Percentiles rank a stretch among this genome's conserved stretches.
Evolutionary conservation across 768 basidiomycete genomes (phyloP).

Genomic region (Austroboletus eburneus): DNA sequence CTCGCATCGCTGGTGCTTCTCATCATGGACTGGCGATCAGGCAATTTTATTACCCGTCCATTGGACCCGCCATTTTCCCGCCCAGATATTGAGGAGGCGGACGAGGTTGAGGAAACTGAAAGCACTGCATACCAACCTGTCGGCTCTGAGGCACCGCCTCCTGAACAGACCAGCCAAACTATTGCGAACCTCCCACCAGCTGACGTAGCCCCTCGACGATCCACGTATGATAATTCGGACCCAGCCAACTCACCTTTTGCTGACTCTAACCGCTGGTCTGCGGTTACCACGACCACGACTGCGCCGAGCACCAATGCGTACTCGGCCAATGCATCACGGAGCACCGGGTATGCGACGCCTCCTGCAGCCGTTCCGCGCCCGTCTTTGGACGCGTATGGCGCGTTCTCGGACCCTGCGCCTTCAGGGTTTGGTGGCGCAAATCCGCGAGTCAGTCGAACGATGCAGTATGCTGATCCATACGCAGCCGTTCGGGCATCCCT

Average conservation of each 20-base stretch:
- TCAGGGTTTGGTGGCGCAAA: slow-evolving; percentile 61
- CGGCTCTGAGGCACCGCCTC: slow-evolving; percentile 25
- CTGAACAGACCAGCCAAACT: slow-evolving; percentile 27
- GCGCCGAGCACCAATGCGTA: slow-evolving; percentile 24
- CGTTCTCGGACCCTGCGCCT: slow-evolving; percentile 85
- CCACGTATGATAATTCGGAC: slow-evolving; percentile 24
- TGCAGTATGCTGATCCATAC: slow-evolving; percentile 92
- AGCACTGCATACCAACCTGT: slow-evolving; percentile 46
- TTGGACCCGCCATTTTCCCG: slow-evolving; percentile 77
- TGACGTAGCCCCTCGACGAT: slow-evolving; percentile 15
- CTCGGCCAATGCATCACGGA: slow-evolving; percentile 19
- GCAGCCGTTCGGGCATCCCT: slow-evolving; percentile 71
- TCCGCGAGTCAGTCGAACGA: slow-evolving; percentile 77
- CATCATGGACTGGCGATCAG: slow-evolving; percentile 73
- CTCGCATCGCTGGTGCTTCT: slow-evolving; percentile 60
- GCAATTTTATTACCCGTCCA: slow-evolving; percentile 43
- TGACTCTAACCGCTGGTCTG: slow-evolving; percentile 50
- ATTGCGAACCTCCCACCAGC: slow-evolving; percentile 11
- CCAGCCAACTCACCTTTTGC: slow-evolving; percentile 40
- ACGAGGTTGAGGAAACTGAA: slow-evolving; percentile 53
- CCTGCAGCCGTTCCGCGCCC: slow-evolving; percentile 44
- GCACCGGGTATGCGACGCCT: slow-evolving; percentile 27
- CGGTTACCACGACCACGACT: slow-evolving; percentile 25
- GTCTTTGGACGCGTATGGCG: slow-evolving; percentile 86
- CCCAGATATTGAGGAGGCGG: slow-evolving; percentile 48